phyloP scores from a whole-genome alignment of 2,329 filamentous ascomycete genomes.

The Pseudogymnoascus sp. region DNA sequence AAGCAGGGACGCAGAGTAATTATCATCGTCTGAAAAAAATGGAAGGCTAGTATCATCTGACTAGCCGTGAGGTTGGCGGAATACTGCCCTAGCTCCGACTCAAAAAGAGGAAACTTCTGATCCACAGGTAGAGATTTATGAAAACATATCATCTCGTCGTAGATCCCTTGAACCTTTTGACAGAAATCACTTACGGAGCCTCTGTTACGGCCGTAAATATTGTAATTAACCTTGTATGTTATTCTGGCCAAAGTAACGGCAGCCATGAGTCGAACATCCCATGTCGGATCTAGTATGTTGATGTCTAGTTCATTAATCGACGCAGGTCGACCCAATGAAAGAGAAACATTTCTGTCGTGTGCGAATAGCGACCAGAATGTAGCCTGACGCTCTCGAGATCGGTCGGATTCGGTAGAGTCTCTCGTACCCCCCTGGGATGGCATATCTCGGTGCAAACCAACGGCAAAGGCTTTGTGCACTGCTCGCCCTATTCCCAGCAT shows the following conservation, averaged over 20 bases:
- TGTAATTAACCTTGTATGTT: slow-evolving; percentile 11
- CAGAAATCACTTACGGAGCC: slow-evolving; percentile 11
- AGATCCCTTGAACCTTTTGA: slow-evolving; percentile 9
- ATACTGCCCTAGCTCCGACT: background rate
- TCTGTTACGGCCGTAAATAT: slow-evolving; percentile 9
- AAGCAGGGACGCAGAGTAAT: slow-evolving; percentile 12
- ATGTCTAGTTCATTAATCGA: slow-evolving; percentile 12
- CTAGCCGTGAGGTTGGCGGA: background rate
- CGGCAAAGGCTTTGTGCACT: slow-evolving; percentile 10
- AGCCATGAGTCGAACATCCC: background rate
- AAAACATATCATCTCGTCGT: slow-evolving; percentile 10
- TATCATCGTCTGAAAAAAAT: slow-evolving; percentile 13
- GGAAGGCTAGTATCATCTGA: slow-evolving; percentile 8
- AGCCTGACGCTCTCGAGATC: slow-evolving; percentile 9
- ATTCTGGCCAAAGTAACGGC: slow-evolving; percentile 9
- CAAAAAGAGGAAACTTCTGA: slow-evolving; percentile 7
- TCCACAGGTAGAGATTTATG: slow-evolving; percentile 7
- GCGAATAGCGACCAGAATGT: slow-evolving; percentile 13
- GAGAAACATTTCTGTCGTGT: slow-evolving; percentile 12
- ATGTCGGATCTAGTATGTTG: slow-evolving; percentile 7
- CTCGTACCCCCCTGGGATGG: background rate
- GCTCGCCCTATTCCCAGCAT: slow-evolving; percentile 5
- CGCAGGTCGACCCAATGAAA: slow-evolving; percentile 12
- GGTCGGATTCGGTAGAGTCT: background rate
- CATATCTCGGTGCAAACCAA: slow-evolving; percentile 10